phyloP scores from a whole-genome alignment of 225 moss, liverwort and hornwort genomes.

The Asterella californica region DNA sequence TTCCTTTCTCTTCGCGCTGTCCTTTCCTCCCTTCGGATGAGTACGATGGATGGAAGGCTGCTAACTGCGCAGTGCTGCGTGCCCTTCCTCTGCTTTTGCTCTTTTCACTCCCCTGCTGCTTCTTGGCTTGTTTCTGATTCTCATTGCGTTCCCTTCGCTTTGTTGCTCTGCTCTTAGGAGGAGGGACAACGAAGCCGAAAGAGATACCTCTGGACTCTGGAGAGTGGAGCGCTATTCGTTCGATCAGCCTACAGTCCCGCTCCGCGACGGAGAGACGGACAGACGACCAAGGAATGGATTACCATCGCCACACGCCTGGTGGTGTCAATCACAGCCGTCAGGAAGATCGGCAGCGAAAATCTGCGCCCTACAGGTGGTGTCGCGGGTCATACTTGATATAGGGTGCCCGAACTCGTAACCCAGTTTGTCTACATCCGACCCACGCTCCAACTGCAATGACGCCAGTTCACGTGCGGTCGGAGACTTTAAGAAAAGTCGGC shows the following conservation, averaged over 20 bases:
- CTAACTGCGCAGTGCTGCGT: too few species aligned
- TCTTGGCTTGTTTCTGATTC: too few species aligned
- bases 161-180: too few species aligned
- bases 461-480: conserved; percentile 19
- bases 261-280: background rate
- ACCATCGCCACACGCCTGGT: background rate
- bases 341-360: conserved; percentile 3
- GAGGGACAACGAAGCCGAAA: too few species aligned
- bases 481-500: background rate
- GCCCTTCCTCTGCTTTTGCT: too few species aligned
- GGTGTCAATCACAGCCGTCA: conserved; percentile 2
- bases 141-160: too few species aligned
- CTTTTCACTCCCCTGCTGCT: too few species aligned
- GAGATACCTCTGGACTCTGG: too few species aligned
- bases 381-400: conserved; percentile 8
- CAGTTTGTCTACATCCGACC: background rate
- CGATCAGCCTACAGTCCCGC: background rate
- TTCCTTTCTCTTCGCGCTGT: background rate
- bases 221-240: background rate
- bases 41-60: background rate
- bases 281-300: background rate
- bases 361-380: background rate
- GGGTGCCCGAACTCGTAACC: conserved; percentile 4
- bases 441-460: background rate
- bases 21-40: background rate